Percentiles rank a stretch among this genome's conserved stretches.
These are phyloP conservation scores for Roridomyces roridus DNA, from an alignment of 768 basidiomycete genomes.

Conservation along the genomic window DNA sequence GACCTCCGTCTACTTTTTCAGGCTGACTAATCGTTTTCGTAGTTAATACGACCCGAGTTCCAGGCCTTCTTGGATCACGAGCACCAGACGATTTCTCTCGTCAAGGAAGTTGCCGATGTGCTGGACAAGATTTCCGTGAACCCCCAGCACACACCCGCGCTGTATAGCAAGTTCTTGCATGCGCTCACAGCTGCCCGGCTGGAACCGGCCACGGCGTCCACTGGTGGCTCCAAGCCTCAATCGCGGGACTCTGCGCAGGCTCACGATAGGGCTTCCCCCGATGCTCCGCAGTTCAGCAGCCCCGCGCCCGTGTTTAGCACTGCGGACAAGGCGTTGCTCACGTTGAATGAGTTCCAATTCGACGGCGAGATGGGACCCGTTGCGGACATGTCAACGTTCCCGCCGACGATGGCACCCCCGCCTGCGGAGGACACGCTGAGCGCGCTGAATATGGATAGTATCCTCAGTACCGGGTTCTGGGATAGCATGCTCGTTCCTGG, in stretches of 20 bases:
- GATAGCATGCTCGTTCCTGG: constrained; percentile 88
- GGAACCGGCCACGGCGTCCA: constrained; percentile 30
- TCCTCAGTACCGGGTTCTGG: constrained; percentile 84
- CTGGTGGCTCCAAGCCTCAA: constrained; percentile 29
- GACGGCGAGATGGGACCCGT: constrained; percentile 87
- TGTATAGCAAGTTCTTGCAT: constrained; percentile 85
- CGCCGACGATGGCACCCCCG: constrained; percentile 80
- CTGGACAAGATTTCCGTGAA: constrained; percentile 82
- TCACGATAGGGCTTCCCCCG: neutral
- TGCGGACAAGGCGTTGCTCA: constrained; percentile 24
- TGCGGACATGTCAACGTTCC: constrained; percentile 83
- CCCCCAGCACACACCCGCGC: constrained; percentile 84
- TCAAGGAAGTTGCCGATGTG: constrained; percentile 81
- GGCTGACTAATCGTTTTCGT: constrained; percentile 2
- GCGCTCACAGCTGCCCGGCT: constrained; percentile 70
- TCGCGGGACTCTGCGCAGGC: constrained; percentile 19
- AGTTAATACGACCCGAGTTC: constrained; percentile 89
- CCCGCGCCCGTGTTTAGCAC: constrained; percentile 7
- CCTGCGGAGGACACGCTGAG: constrained; percentile 46
- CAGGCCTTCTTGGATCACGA: constrained; percentile 77
- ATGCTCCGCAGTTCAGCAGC: constrained; percentile 20
- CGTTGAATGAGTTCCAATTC: constrained; percentile 68
- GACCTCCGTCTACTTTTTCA: neutral
- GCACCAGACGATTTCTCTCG: constrained; percentile 69
- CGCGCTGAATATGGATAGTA: constrained; percentile 81